Evolutionary conservation across 768 basidiomycete species (phyloP).

Genomic region (Tremella fuciformis): DNA sequence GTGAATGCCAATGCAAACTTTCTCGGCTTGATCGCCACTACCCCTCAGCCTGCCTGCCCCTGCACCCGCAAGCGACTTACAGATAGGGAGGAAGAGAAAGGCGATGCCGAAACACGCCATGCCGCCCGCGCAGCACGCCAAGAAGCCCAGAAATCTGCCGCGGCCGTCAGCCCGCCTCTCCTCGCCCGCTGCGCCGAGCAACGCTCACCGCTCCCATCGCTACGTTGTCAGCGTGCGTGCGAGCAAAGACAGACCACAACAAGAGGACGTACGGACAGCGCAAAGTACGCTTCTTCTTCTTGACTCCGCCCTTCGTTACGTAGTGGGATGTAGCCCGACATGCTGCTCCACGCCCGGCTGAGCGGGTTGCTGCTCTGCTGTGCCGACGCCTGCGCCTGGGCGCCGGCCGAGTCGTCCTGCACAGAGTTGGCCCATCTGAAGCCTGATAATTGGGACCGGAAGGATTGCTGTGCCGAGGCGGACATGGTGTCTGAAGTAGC

Average conservation of each 20-base stretch:
- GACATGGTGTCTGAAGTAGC: conserved; percentile 33
- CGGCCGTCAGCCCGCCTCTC: conserved; percentile 53
- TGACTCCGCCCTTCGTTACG: conserved; percentile 75
- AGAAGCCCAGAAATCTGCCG: conserved; percentile 79
- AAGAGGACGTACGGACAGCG: conserved; percentile 39
- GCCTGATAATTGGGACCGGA: conserved; percentile 49
- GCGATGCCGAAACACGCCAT: conserved; percentile 73
- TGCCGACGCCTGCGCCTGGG: conserved; percentile 44
- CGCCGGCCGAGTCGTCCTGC: conserved; percentile 45
- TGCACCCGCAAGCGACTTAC: conserved; percentile 25
- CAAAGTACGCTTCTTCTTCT: conserved; percentile 93
- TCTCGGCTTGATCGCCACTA: conserved; percentile 65
- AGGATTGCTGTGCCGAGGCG: conserved; percentile 38
- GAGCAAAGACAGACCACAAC: too few species aligned
- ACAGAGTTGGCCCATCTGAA: conserved; percentile 52
- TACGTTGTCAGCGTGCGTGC: conserved; percentile 59
- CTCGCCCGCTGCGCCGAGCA: conserved; percentile 26
- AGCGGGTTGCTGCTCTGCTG: conserved; percentile 62
- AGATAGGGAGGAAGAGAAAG: conserved; percentile 60
- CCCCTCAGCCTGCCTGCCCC: background rate
- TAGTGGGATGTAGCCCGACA: conserved; percentile 83
- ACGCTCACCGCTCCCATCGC: conserved; percentile 79
- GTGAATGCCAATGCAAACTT: conserved; percentile 92
- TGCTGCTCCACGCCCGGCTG: conserved; percentile 77
- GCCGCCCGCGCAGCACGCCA: conserved; percentile 82